These are phyloP conservation scores for Solidago caesia DNA, from an alignment of 129 eudicot genomes.

Conservation along the genomic window DNA sequence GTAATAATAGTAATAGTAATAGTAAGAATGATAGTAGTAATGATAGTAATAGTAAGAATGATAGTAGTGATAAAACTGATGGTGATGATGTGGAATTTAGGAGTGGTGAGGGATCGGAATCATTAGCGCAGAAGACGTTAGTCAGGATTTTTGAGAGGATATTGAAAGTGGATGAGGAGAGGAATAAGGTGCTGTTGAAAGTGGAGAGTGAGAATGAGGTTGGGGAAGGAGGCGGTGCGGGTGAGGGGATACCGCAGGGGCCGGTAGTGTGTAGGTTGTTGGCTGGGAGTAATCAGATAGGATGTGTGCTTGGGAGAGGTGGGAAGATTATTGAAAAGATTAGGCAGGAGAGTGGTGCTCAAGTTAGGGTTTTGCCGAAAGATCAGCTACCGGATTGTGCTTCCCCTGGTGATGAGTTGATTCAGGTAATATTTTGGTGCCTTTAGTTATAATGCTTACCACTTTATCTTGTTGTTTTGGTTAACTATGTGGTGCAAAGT, in stretches of 20 bases:
- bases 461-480: conserved; percentile 8
- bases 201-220: conserved; percentile 27
- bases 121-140: conserved; percentile 50
- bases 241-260: conserved; percentile 22
- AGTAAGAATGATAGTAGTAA: background rate
- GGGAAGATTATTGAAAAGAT: conserved; percentile 56
- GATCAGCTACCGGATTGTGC: conserved; percentile 50
- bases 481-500: background rate
- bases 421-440: conserved; percentile 34
- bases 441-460: background rate
- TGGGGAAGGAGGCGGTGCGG: conserved; percentile 18
- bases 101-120: conserved; percentile 15
- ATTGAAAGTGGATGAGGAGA: conserved; percentile 50
- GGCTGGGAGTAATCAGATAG: conserved; percentile 45
- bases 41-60: background rate
- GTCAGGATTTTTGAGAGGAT: conserved; percentile 55
- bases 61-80: conserved; percentile 9
- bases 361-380: conserved; percentile 50
- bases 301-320: conserved; percentile 50
- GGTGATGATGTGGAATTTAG: conserved; percentile 9
- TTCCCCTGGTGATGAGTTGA: conserved; percentile 52
- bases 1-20: background rate
- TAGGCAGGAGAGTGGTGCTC: conserved; percentile 48
- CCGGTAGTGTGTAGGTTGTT: conserved; percentile 52
- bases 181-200: conserved; percentile 23